Conservation (phyloP, 192 early-diverging fungal species). For the Coemansia pectinata region DNA sequence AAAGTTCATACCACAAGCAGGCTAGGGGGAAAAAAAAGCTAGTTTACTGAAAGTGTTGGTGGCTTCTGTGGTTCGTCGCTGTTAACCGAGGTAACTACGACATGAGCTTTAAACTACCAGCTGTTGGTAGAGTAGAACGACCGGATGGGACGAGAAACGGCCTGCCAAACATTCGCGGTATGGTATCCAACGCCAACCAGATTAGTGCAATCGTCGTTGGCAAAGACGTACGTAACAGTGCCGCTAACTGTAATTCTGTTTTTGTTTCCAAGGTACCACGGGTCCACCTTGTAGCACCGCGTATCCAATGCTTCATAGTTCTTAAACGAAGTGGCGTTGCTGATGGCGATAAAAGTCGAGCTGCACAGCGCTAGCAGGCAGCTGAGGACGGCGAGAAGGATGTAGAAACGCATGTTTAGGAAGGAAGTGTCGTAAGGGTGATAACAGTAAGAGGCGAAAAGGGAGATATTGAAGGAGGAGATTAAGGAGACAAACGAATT, state of each 20-base stretch:
- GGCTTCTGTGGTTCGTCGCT: neutral
- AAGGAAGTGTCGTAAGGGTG: neutral
- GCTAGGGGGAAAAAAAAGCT: neutral
- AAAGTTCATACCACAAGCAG: neutral
- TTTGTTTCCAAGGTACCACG: neutral
- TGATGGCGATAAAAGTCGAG: neutral
- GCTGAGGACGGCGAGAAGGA: neutral
- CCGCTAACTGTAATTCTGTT: neutral
- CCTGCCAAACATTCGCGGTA: neutral
- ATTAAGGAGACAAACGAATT: too few species aligned
- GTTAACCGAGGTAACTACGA: neutral
- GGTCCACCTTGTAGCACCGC: neutral
- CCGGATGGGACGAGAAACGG: neutral
- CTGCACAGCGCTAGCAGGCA: constrained; percentile 8
- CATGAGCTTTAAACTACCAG: neutral
- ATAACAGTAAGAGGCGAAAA: too few species aligned
- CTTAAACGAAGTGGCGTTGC: neutral
- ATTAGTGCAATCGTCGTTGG: neutral
- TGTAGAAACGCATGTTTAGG: neutral
- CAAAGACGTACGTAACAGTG: neutral
- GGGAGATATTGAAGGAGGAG: too few species aligned
- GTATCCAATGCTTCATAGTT: neutral
- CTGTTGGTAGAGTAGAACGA: constrained; percentile 2
- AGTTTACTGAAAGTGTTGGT: neutral
- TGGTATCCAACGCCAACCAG: neutral